Conservation (phyloP, 257 asterid genomes). For the Eustoma russellianum region DNA sequence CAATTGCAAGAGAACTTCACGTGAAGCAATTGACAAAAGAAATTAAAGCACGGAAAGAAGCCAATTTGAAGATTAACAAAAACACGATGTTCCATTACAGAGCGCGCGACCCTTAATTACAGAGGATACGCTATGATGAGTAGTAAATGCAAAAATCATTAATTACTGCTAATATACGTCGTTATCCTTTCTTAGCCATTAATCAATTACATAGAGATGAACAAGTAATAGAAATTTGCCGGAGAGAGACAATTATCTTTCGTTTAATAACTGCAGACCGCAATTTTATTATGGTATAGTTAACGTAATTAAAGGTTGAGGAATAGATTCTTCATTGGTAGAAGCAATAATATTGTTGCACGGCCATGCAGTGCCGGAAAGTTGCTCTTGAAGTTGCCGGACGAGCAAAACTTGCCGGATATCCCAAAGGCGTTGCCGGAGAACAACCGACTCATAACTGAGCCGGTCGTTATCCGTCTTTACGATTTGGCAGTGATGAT, state of each 20-base stretch:
- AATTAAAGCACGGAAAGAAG: too few relatives aligned
- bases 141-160: background rate
- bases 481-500: slow-evolving; percentile 32
- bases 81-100: too few relatives aligned
- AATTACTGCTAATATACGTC: slow-evolving; percentile 3
- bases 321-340: slow-evolving; percentile 24
- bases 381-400: slow-evolving; percentile 58
- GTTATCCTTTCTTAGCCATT: slow-evolving; percentile 10
- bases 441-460: slow-evolving; percentile 48
- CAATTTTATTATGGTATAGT: slow-evolving; percentile 5
- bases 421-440: slow-evolving; percentile 61
- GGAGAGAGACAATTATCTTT: background rate
- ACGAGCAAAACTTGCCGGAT: slow-evolving; percentile 54
- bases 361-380: slow-evolving; percentile 46
- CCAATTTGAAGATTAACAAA: too few relatives aligned
- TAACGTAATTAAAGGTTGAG: slow-evolving; percentile 31
- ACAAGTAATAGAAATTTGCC: background rate
- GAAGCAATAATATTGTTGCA: slow-evolving; percentile 32
- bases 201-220: slow-evolving; percentile 13
- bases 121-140: too few relatives aligned
- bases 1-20: too few relatives aligned
- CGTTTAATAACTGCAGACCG: background rate
- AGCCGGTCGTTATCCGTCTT: slow-evolving; percentile 44
- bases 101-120: too few relatives aligned
- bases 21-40: too few relatives aligned